Percentiles rank a stretch among this genome's conserved stretches.
Conservation (phyloP, 371 early-diverging fungal genomes). For the Mucor irregularis region DNA sequence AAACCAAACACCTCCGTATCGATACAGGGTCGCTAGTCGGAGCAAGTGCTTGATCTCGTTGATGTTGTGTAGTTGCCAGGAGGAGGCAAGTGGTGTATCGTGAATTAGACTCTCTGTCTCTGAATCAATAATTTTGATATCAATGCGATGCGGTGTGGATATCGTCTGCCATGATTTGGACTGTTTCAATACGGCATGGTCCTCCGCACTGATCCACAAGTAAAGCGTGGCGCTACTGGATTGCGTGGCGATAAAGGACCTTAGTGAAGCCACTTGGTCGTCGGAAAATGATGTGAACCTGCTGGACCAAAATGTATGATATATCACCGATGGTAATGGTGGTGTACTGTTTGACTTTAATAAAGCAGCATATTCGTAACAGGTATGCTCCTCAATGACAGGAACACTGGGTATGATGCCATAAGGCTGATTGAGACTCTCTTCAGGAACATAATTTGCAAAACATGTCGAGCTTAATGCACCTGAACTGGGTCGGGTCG, state of each 20-base stretch:
- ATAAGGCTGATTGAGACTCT: constrained; percentile 16
- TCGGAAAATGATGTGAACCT: constrained; percentile 27
- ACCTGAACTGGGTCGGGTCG: constrained; percentile 21
- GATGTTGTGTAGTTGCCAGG: neutral
- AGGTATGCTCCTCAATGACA: constrained; percentile 35
- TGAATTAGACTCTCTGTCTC: neutral
- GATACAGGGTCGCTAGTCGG: constrained; percentile 28
- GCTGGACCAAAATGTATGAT: constrained; percentile 18
- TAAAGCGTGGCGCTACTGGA: constrained; percentile 22
- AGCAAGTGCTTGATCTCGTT: constrained; percentile 11
- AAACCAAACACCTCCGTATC: constrained; percentile 53
- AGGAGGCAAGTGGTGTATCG: neutral
- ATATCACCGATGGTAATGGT: constrained; percentile 7
- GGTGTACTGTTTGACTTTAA: constrained; percentile 5
- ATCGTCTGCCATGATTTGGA: constrained; percentile 21
- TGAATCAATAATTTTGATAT: constrained; percentile 28
- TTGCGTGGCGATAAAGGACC: constrained; percentile 51
- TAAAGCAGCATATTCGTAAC: constrained; percentile 45
- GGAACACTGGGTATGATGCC: constrained; percentile 39
- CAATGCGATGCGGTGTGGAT: constrained; percentile 1
- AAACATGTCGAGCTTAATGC: constrained; percentile 23
- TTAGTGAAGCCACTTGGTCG: constrained; percentile 29
- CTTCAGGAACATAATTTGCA: neutral
- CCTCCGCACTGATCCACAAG: constrained; percentile 45
- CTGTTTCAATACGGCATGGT: neutral